Conservation (phyloP, 371 early-diverging fungal species). For the Dinochytrium kinnereticum region DNA sequence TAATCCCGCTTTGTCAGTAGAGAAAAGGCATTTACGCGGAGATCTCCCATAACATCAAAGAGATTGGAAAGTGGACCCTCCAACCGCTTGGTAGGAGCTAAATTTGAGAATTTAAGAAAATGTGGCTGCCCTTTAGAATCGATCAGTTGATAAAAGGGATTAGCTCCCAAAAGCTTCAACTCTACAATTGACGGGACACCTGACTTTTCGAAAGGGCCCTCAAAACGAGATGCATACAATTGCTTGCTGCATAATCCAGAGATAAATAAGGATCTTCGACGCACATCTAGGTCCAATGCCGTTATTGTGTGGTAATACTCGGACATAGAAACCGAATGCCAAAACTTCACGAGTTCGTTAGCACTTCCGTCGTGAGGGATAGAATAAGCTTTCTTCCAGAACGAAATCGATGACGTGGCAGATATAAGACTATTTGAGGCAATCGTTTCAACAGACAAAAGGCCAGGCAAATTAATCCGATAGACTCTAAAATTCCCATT, state of each 20-base stretch:
- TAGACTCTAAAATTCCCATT: neutral
- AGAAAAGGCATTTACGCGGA: neutral
- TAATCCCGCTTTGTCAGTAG: neutral
- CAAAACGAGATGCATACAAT: neutral
- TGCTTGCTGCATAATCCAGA: neutral
- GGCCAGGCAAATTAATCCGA: neutral
- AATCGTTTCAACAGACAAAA: neutral
- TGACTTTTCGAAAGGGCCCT: neutral
- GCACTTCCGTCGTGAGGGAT: neutral
- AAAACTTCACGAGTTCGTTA: neutral
- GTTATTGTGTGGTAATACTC: neutral
- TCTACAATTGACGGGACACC: neutral
- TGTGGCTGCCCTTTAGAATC: neutral
- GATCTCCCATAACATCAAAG: neutral
- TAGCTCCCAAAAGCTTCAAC: neutral
- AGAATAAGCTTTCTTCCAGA: conserved; percentile 1
- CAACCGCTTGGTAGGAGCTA: neutral
- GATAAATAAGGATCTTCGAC: neutral
- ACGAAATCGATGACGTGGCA: neutral
- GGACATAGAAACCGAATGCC: neutral
- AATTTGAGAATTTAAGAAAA: neutral
- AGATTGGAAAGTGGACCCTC: neutral
- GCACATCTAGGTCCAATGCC: neutral
- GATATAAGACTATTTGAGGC: neutral
- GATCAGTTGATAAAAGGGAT: neutral